Evolutionary conservation across 176 grass and related monocot genomes (phyloP).

Genomic region (Juncus inflexus): DNA sequence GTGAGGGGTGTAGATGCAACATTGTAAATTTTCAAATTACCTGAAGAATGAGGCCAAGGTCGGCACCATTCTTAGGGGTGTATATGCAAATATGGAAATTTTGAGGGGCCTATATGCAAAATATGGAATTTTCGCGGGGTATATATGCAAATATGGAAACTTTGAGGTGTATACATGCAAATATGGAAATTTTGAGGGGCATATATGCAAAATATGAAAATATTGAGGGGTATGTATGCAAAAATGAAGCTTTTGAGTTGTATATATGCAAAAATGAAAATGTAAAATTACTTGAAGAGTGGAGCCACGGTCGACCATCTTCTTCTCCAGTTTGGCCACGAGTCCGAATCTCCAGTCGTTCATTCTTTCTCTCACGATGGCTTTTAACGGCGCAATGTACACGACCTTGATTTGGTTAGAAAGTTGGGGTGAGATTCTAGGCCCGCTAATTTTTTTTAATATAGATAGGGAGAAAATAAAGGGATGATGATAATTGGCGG

Average conservation of each 20-base stretch:
- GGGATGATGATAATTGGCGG: too few species aligned
- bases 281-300: too few species aligned
- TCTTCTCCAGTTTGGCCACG: constrained; percentile 86
- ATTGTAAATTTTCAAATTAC: constrained; percentile 30
- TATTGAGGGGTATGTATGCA: constrained; percentile 68
- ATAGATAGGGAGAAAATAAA: too few species aligned
- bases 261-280: constrained; percentile 72
- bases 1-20: constrained; percentile 2
- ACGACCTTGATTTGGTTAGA: too few species aligned
- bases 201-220: constrained; percentile 99
- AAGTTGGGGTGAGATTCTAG: too few species aligned
- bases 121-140: too few species aligned
- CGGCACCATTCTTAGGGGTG: constrained; percentile 84
- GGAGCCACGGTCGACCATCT: constrained; percentile 99
- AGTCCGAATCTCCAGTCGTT: constrained; percentile 87
- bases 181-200: constrained; percentile 63
- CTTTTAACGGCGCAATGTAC: constrained; percentile 95
- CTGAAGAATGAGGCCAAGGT: constrained; percentile 96
- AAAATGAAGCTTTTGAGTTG: constrained; percentile 83
- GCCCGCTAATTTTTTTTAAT: too few species aligned
- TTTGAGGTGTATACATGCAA: too few species aligned
- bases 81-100: constrained; percentile 98
- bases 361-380: constrained; percentile 96
- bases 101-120: too few species aligned
- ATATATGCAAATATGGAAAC: constrained; percentile 91